phyloP scores from a whole-genome alignment of 768 basidiomycete genomes.

The Trametopsis cervina region DNA sequence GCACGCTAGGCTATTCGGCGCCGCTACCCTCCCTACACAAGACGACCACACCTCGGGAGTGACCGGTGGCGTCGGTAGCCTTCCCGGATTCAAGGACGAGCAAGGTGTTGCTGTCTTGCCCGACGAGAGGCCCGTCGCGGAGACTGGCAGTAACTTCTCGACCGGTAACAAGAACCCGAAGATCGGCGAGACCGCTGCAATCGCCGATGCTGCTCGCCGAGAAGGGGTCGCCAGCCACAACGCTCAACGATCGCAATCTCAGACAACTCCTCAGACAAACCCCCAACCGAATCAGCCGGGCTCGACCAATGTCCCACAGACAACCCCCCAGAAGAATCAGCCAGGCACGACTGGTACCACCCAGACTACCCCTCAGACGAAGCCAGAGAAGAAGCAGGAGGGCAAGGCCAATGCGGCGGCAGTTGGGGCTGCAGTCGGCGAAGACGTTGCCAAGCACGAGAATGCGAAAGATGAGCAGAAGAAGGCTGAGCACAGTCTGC shows the following conservation, averaged over 20 bases:
- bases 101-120: constrained; percentile 18
- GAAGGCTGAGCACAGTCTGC: background rate
- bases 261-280: no score
- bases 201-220: constrained; percentile 3
- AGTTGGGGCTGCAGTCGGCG: constrained; percentile 2
- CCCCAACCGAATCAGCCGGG: background rate
- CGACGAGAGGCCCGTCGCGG: constrained; percentile 8
- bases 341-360: no score
- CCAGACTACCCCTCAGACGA: no score
- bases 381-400: background rate
- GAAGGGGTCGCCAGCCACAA: background rate
- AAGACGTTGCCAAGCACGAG: constrained; percentile 3
- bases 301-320: no score
- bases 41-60: background rate
- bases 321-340: no score
- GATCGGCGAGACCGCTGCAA: constrained; percentile 5
- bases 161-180: background rate
- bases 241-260: no score
- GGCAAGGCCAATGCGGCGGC: background rate
- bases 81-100: constrained; percentile 17
- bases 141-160: background rate
- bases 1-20: background rate
- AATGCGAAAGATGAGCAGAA: background rate
- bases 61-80: constrained; percentile 16
- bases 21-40: background rate